A percentile compares a stretch with the other conserved stretches of the same genome.
Evolutionary conservation across 345 rosid species (phyloP).

Genomic region (Rhizophora mangle): DNA sequence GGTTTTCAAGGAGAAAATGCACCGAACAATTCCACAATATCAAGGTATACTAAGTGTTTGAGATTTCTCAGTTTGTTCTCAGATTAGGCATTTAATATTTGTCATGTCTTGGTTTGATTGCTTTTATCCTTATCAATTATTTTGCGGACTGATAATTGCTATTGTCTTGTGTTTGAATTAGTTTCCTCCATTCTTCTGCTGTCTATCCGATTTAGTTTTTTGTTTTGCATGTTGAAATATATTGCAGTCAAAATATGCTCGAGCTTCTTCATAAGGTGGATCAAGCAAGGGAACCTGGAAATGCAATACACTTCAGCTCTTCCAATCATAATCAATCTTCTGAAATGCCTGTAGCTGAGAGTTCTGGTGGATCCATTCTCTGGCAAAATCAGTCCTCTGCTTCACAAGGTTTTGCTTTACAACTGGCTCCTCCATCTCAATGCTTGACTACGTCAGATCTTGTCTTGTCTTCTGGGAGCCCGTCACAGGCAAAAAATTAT

Average conservation of each 20-base stretch:
- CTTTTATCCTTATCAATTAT: neutral
- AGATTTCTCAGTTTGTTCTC: neutral
- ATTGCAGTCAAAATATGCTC: constrained; percentile 76
- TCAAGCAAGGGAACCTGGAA: constrained; percentile 47
- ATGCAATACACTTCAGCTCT: constrained; percentile 45
- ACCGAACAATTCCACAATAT: constrained; percentile 38
- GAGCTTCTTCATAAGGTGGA: constrained; percentile 93
- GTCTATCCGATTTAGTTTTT: neutral
- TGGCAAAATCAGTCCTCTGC: constrained; percentile 51
- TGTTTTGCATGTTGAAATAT: neutral
- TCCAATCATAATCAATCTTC: constrained; percentile 36
- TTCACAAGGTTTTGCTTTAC: constrained; percentile 78
- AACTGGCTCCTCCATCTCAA: constrained; percentile 81
- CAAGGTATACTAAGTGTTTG: constrained; percentile 42
- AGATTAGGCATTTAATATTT: neutral
- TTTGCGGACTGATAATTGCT: neutral
- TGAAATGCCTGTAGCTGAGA: constrained; percentile 46
- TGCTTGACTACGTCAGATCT: constrained; percentile 36
- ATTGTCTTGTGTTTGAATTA: neutral
- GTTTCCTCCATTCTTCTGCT: neutral
- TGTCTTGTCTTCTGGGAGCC: constrained; percentile 36
- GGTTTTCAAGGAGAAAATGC: constrained; percentile 41
- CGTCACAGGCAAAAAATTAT: constrained; percentile 30
- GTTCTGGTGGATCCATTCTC: constrained; percentile 52
- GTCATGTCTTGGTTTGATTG: neutral